phyloP scores from a whole-genome alignment of 129 eudicot genomes.

The Chrysanthemum makinoi region DNA sequence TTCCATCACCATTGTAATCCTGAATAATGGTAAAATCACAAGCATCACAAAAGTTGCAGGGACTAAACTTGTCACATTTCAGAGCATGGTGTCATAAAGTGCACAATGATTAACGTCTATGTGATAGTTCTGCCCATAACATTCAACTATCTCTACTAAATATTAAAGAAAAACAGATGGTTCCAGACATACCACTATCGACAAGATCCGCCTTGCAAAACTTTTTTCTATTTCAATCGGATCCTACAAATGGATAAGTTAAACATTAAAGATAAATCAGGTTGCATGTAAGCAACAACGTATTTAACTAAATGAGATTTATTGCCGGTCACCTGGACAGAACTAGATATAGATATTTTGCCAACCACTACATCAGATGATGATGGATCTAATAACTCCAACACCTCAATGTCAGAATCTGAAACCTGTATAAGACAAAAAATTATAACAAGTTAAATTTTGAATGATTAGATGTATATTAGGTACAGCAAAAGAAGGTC shows the following conservation, averaged over 20 bases:
- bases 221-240: constrained; percentile 81
- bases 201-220: constrained; percentile 69
- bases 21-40: constrained; percentile 34
- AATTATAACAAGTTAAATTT: background rate
- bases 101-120: no score
- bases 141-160: no score
- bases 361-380: constrained; percentile 55
- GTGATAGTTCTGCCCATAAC: no score
- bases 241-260: constrained; percentile 47
- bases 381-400: constrained; percentile 72
- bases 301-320: constrained; percentile 5
- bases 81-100: no score
- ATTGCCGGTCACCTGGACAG: constrained; percentile 57
- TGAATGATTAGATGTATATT: no score
- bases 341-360: constrained; percentile 61
- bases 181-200: constrained; percentile 66
- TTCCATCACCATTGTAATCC: constrained; percentile 85
- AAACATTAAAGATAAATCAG: background rate
- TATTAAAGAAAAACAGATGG: constrained; percentile 9
- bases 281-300: background rate
- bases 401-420: constrained; percentile 46
- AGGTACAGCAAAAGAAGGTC: background rate
- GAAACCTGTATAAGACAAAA: constrained; percentile 46
- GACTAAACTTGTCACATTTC: background rate
- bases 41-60: background rate